Conservation (phyloP, 1,284 basidiomycete genomes). For the Irpex sp. region DNA sequence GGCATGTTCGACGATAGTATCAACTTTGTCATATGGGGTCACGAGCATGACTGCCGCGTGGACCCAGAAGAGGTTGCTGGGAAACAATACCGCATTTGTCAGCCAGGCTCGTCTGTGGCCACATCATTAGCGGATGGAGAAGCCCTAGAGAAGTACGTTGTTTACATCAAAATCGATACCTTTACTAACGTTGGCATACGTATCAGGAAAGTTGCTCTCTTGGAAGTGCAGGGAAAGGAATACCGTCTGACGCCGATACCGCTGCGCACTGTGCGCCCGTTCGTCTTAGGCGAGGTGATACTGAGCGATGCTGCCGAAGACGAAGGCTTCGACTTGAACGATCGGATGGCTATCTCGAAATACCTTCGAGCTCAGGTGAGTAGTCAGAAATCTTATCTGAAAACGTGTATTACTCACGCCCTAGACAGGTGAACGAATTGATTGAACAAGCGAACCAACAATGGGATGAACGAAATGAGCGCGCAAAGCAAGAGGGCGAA, state of each 20-base stretch:
- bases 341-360: conserved; percentile 79
- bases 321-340: conserved; percentile 70
- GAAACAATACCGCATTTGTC: conserved; percentile 88
- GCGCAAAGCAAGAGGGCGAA: conserved; percentile 65
- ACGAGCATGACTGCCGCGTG: conserved; percentile 97
- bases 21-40: conserved; percentile 95
- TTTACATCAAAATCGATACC: conserved; percentile 2
- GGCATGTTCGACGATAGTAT: conserved; percentile 96
- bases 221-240: conserved; percentile 84
- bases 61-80: conserved; percentile 88
- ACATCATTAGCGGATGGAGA: conserved; percentile 93
- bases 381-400: conserved; percentile 9
- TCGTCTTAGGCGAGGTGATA: conserved; percentile 85
- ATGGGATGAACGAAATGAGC: conserved; percentile 79
- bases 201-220: conserved; percentile 79
- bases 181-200: neutral
- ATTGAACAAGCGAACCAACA: conserved; percentile 73
- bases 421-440: conserved; percentile 67
- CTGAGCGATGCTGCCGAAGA: conserved; percentile 76
- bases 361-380: conserved; percentile 70
- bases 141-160: conserved; percentile 76
- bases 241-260: conserved; percentile 85
- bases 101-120: conserved; percentile 94
- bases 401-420: neutral
- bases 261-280: conserved; percentile 90